These are phyloP conservation scores for Rostrohypoxylon terebratum DNA, from an alignment of 495 filamentous ascomycete species.

Conservation along the genomic window DNA sequence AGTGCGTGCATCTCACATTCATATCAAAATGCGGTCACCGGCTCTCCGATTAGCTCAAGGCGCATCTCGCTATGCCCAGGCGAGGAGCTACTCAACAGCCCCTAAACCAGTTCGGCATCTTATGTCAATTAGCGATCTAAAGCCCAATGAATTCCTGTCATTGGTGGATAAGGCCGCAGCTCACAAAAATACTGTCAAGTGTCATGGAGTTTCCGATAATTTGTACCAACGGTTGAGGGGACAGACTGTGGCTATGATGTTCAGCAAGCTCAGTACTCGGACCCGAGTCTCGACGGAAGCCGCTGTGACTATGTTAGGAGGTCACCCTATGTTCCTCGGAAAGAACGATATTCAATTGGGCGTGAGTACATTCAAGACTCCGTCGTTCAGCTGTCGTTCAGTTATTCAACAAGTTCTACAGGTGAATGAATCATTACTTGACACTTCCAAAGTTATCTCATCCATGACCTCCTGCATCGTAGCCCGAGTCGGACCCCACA, in stretches of 20 bases:
- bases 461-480: constrained; percentile 93
- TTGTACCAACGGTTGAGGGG: constrained; percentile 66
- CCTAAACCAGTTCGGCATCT: constrained; percentile 72
- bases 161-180: constrained; percentile 82
- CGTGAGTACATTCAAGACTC: constrained; percentile 59
- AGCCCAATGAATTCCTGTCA: constrained; percentile 78
- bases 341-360: constrained; percentile 96
- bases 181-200: constrained; percentile 83
- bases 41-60: constrained; percentile 28
- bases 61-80: constrained; percentile 35
- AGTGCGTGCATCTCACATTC: background rate
- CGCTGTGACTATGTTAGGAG: constrained; percentile 83
- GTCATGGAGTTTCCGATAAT: constrained; percentile 68
- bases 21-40: constrained; percentile 43
- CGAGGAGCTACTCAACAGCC: constrained; percentile 49
- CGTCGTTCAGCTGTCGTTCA: background rate
- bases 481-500: constrained; percentile 85
- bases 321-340: constrained; percentile 95
- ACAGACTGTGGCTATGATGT: constrained; percentile 92
- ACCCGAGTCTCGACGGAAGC: constrained; percentile 93
- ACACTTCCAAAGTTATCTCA: constrained; percentile 88
- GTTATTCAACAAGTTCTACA: constrained; percentile 43
- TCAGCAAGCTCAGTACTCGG: constrained; percentile 92
- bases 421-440: constrained; percentile 90
- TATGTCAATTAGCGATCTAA: constrained; percentile 88